Base-by-base conservation (phyloP, 116 monocot species). In the Cymodocea nodosa region DNA sequence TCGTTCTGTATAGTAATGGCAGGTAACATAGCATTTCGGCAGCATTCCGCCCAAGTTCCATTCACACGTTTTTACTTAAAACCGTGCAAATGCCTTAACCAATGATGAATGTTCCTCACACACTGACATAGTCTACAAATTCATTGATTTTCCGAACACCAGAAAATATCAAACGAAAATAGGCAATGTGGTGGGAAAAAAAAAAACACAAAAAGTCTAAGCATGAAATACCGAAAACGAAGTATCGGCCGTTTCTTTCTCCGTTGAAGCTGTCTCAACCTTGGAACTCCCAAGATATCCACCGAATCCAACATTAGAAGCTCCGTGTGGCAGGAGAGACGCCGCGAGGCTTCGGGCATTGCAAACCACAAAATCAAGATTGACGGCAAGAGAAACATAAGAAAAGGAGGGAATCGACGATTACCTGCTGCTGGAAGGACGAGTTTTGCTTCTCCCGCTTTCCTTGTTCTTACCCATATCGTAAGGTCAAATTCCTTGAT, bases 341-440 rank as follows among this genome's bases (percentile, higher is more conserved):
- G 98, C 91, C 6, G 92, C 82, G 64, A 89, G 68, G 70, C 98
- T 92, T 70, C 64, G 0, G 18, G 35, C 16, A 56, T 57, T 20
- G 35, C 70, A 76, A 23, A 25, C 2, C 15, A 62, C 65, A 74
- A 36, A 51, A 40, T 12, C 8, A 1, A 12, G 12, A 12, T 1
- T 44, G 13, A 50, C 19, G 6, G 44, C 23, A 3, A 23, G 1
- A 50, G 18, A 65, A 40, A 18, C 68, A 6, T 30, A 49, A 72
- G 58, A 40, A 61, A 59, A 53, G 40, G 20, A 63, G 24, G 34
- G 52, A 23, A 68, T 20, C 15, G 48, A n/a, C 17, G 40, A 12
- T 23, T 66, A 91, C 94, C 94, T 95, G 87, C 94, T 95, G 66
- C 94, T 95, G 1, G 94, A 95, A 23, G 94, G 84, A 23, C 90